Evolutionary conservation across 2,329 filamentous ascomycete genomes (phyloP).

Genomic region (Neofusicoccum kwambonambiense): DNA sequence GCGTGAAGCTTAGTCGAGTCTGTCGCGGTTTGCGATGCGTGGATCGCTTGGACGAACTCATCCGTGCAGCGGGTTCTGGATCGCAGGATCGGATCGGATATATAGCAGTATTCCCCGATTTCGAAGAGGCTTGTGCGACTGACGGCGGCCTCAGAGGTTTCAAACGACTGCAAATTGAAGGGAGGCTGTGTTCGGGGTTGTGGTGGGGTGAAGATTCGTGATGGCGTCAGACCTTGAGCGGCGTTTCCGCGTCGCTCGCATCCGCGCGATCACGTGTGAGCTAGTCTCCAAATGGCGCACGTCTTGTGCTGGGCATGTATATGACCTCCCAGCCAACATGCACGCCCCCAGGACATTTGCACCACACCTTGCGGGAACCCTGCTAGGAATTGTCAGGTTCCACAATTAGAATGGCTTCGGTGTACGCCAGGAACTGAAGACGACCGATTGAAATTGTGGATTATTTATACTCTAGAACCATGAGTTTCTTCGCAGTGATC

Average conservation of each 20-base stretch:
- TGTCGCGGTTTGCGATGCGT: slow-evolving; percentile 30
- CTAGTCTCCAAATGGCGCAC: background rate
- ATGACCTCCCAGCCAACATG: too few relatives aligned
- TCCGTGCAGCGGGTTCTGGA: background rate
- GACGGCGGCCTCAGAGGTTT: background rate
- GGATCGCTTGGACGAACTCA: background rate
- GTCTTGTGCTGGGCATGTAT: background rate
- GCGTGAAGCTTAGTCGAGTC: slow-evolving; percentile 44
- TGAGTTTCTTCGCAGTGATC: background rate
- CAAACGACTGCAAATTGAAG: background rate
- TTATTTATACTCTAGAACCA: background rate
- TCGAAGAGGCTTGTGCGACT: background rate
- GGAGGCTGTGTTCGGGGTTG: background rate
- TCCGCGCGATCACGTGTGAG: background rate
- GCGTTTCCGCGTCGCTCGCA: background rate
- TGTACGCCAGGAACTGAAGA: too few relatives aligned
- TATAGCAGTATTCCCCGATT: too few relatives aligned
- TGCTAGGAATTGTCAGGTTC: too few relatives aligned
- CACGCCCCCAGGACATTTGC: too few relatives aligned
- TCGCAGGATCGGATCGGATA: background rate
- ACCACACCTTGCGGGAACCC: too few relatives aligned
- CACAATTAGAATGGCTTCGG: too few relatives aligned
- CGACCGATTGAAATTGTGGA: background rate
- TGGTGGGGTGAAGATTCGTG: background rate
- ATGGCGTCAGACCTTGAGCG: background rate